These are phyloP conservation scores for Fraxinus greggii DNA, from an alignment of 305 asterid genomes.

Conservation along the genomic window DNA sequence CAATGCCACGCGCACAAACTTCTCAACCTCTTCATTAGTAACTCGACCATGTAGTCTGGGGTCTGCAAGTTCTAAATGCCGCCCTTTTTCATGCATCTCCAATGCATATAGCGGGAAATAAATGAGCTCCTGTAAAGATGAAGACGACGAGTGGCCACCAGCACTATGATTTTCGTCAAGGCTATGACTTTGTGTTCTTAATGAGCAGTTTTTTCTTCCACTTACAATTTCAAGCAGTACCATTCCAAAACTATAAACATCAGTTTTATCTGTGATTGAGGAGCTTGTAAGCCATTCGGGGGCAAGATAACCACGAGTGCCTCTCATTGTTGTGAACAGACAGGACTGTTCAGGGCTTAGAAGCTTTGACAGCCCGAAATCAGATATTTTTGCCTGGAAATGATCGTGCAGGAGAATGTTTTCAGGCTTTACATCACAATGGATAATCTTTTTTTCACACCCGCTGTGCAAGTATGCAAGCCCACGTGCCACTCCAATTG, in stretches of 20 bases:
- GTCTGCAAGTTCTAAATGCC: slow-evolving; percentile 54
- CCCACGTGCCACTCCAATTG: slow-evolving; percentile 57
- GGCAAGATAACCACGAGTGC: slow-evolving; percentile 66
- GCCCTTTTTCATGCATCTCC: slow-evolving; percentile 54
- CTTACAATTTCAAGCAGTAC: slow-evolving; percentile 60
- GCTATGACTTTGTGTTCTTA: slow-evolving; percentile 23
- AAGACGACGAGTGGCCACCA: not conserved
- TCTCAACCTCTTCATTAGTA: slow-evolving; percentile 46
- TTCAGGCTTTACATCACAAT: slow-evolving; percentile 69
- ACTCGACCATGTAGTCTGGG: slow-evolving; percentile 37
- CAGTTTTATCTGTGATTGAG: slow-evolving; percentile 54
- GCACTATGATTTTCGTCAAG: slow-evolving; percentile 12
- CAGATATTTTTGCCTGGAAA: slow-evolving; percentile 56
- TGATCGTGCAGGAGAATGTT: slow-evolving; percentile 55
- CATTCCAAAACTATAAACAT: slow-evolving; percentile 65
- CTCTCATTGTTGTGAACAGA: slow-evolving; percentile 59
- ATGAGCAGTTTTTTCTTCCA: slow-evolving; percentile 50
- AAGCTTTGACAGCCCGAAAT: slow-evolving; percentile 64
- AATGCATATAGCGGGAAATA: slow-evolving; percentile 56
- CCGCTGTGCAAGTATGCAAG: slow-evolving; percentile 56
- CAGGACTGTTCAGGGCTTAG: slow-evolving; percentile 45
- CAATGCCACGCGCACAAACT: slow-evolving; percentile 45
- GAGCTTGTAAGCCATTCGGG: slow-evolving; percentile 77
- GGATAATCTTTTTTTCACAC: slow-evolving; percentile 59
- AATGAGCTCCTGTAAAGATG: slow-evolving; percentile 13